Percentiles rank a stretch among this genome's conserved stretches.
Conservation (phyloP, 306 rosid genomes). For the Myrica gale region DNA sequence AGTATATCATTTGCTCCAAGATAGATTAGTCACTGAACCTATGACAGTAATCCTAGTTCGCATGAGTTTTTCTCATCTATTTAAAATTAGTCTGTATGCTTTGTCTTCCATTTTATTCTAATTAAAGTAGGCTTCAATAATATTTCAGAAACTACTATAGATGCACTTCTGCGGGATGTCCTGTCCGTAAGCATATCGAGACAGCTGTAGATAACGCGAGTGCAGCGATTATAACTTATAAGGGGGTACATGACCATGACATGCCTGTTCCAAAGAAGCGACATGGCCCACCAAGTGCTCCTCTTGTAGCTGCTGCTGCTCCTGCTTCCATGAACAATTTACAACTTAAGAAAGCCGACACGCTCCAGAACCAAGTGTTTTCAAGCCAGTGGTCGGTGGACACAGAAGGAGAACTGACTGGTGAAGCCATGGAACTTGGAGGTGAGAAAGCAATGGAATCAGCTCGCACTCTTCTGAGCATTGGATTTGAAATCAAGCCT, state of each 20-base stretch:
- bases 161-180: conserved; percentile 99
- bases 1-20: too few relatives aligned
- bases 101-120: conserved; percentile 21
- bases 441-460: conserved; percentile 98
- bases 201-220: conserved; percentile 63
- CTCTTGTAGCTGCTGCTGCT: conserved; percentile 77
- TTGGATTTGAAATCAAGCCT: conserved; percentile 97
- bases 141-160: conserved; percentile 88
- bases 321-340: conserved; percentile 65
- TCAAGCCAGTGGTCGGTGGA: conserved; percentile 86
- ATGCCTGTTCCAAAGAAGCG: conserved; percentile 94
- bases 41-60: not conserved
- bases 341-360: conserved; percentile 44
- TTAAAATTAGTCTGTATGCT: conserved; percentile 6
- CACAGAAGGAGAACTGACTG: conserved; percentile 82
- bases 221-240: conserved; percentile 79
- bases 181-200: conserved; percentile 93
- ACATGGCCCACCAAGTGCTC: conserved; percentile 81
- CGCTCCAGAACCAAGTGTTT: conserved; percentile 32
- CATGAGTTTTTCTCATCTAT: not conserved
- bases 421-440: conserved; percentile 91
- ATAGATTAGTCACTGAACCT: too few relatives aligned
- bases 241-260: conserved; percentile 92
- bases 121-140: conserved; percentile 17
- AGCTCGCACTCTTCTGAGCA: conserved; percentile 93